phyloP scores from a whole-genome alignment of 345 rosid genomes.

The Odontarrhena argentea region DNA sequence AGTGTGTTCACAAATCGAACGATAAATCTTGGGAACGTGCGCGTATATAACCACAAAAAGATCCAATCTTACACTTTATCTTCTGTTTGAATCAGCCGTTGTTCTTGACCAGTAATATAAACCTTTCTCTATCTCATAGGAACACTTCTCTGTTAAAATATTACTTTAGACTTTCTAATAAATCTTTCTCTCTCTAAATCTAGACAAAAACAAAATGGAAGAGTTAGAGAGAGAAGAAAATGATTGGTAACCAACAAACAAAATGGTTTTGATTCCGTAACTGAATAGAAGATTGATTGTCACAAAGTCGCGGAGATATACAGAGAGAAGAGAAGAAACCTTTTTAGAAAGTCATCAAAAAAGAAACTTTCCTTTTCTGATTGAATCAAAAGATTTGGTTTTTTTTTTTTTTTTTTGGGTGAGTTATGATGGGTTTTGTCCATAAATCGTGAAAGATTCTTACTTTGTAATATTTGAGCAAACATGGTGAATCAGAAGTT shows the following conservation, averaged over 20 bases:
- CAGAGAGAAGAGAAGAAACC: conserved; percentile 5
- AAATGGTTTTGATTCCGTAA: conserved; percentile 27
- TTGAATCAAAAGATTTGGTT: conserved; percentile 15
- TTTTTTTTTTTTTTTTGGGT: no score
- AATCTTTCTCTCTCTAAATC: conserved; percentile 38
- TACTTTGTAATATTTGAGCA: conserved; percentile 12
- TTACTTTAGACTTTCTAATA: conserved; percentile 14
- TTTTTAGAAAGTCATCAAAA: conserved; percentile 1
- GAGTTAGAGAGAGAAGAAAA: conserved; percentile 40
- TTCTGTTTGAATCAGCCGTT: conserved; percentile 30
- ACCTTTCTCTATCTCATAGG: conserved; percentile 25
- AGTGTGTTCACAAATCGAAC: not conserved
- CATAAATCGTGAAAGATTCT: conserved; percentile 24
- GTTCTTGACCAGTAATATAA: conserved; percentile 39
- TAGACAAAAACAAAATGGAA: conserved; percentile 36
- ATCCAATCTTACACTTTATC: conserved; percentile 26
- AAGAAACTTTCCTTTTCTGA: conserved; percentile 26
- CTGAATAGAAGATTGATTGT: conserved; percentile 11
- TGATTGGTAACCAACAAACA: conserved; percentile 43
- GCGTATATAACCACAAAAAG: conserved; percentile 28
- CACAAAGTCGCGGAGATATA: conserved; percentile 42
- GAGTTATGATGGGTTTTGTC: not conserved
- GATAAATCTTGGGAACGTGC: conserved; percentile 38
- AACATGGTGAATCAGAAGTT: conserved; percentile 64
- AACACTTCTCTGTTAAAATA: conserved; percentile 27